Conservation (phyloP, 495 filamentous ascomycete genomes). For the Aspergillus haitiensis region DNA sequence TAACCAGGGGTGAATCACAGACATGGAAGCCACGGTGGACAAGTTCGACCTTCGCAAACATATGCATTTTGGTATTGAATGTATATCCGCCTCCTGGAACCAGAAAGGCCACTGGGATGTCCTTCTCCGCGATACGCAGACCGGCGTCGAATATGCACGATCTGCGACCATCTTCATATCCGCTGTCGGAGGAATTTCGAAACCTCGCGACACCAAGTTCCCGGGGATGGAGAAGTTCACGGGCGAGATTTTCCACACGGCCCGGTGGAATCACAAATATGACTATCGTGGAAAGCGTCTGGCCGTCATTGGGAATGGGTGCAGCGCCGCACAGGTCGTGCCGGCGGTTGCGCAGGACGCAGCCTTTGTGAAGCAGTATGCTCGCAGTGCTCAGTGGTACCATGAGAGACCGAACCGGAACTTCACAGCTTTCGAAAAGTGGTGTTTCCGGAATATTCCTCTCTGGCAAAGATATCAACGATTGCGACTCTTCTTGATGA, state of each 20-base stretch:
- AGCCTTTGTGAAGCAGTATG: constrained; percentile 54
- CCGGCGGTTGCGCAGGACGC: constrained; percentile 37
- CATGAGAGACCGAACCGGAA: constrained; percentile 5
- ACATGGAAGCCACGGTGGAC: constrained; percentile 39
- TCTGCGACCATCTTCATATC: constrained; percentile 42
- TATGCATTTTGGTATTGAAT: constrained; percentile 26
- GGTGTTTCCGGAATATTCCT: constrained; percentile 42
- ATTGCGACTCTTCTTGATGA: not conserved
- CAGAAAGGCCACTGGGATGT: constrained; percentile 30
- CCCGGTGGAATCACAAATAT: constrained; percentile 43
- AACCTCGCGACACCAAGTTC: constrained; percentile 39
- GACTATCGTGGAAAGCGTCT: constrained; percentile 43
- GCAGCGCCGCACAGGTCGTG: constrained; percentile 41
- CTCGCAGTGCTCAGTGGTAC: constrained; percentile 58
- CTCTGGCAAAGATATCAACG: constrained; percentile 13
- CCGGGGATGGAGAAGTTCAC: constrained; percentile 43
- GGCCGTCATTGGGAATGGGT: constrained; percentile 55
- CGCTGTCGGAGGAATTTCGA: constrained; percentile 49
- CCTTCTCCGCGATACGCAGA: constrained; percentile 27
- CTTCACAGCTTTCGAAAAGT: constrained; percentile 34
- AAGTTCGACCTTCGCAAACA: constrained; percentile 39
- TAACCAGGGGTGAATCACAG: too few species aligned
- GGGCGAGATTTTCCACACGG: constrained; percentile 50
- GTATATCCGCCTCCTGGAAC: constrained; percentile 30
- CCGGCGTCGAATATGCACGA: constrained; percentile 20